Conservation (phyloP, 2,329 filamentous ascomycete species). For the Aspergillus ochraceus region DNA sequence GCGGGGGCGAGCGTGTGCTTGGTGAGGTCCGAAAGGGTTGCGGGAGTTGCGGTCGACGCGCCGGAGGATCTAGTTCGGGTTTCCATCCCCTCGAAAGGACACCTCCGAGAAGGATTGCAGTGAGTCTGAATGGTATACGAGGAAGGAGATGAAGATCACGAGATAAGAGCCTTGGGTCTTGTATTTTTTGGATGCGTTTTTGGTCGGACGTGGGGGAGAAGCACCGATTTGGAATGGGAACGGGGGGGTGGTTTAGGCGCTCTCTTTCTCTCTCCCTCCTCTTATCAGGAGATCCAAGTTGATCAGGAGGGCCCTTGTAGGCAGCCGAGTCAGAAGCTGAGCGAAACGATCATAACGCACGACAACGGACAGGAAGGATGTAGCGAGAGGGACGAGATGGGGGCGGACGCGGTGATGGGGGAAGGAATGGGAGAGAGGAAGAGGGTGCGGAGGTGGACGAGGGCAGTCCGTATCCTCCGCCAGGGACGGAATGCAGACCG, state of each 20-base stretch:
- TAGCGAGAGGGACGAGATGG: constrained; percentile 1
- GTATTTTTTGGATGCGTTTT: background rate
- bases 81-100: constrained; percentile 24
- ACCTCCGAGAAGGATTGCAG: background rate
- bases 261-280: background rate
- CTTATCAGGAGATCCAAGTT: constrained; percentile 10
- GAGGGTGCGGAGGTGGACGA: constrained; percentile 9
- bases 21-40: constrained; percentile 27
- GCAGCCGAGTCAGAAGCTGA: constrained; percentile 4
- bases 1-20: constrained; percentile 26
- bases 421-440: constrained; percentile 9
- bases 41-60: constrained; percentile 34
- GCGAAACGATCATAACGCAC: background rate
- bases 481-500: constrained; percentile 17
- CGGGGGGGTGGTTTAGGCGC: background rate
- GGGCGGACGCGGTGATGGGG: constrained; percentile 1
- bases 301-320: background rate
- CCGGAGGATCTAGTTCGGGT: constrained; percentile 27
- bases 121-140: constrained; percentile 11
- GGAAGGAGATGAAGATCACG: background rate
- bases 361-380: constrained; percentile 5
- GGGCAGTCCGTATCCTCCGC: constrained; percentile 6
- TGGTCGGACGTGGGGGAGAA: constrained; percentile 5
- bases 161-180: background rate
- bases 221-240: constrained; percentile 5